Evolutionary conservation across 2,329 filamentous ascomycete genomes (phyloP), one percentile per base, ranked within the genome.

Genomic region (Cladophialophora carrionii): DNA sequence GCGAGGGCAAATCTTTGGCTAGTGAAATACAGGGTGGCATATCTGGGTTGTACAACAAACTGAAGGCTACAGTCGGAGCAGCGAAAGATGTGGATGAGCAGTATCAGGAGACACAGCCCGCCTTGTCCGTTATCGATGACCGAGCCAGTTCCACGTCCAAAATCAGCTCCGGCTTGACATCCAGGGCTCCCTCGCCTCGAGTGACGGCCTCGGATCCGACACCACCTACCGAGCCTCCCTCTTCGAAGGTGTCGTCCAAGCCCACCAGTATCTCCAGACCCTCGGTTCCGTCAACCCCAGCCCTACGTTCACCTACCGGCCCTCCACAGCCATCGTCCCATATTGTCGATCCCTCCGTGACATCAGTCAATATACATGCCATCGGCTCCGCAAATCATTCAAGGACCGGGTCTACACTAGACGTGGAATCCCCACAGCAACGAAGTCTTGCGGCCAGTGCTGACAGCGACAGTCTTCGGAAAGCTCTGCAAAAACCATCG

Each of bases 21-120:
- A 86, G 87, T 29, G 92, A 96, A 64, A 78, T 95, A 24, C 91
- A 95, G 68, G 90, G 94, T 76, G 92, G 94, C 4, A 81, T 98
- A 54, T 96, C 90, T 74, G 92, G 94, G 0, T 80, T 98, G 43
- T 98, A 97, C 76, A 95, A 86, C 77, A 88, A 92, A 43, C 84
- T 98, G 72, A 88, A 88, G 74, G 91, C 91, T 63, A 92, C 88
- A 0, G 91, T 96, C n/a, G 89, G 89, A 17, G 90, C 83, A 14
- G 85, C 83, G 51, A 88, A 85, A 70, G 85, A 87, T 62, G 20
- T 6, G 7, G 65, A 69, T 48, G 61, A 69, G 9, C 54, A 51
- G 54, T 43, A 37, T 60, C 53, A 64, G 29, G 62, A 68, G 63
- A 46, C 43, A 17, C 57, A 60, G 14, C 41, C 53, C 26, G 69